These are phyloP conservation scores for Coprinopsis cinerea DNA, from an alignment of 768 basidiomycete genomes.

Conservation along the genomic window DNA sequence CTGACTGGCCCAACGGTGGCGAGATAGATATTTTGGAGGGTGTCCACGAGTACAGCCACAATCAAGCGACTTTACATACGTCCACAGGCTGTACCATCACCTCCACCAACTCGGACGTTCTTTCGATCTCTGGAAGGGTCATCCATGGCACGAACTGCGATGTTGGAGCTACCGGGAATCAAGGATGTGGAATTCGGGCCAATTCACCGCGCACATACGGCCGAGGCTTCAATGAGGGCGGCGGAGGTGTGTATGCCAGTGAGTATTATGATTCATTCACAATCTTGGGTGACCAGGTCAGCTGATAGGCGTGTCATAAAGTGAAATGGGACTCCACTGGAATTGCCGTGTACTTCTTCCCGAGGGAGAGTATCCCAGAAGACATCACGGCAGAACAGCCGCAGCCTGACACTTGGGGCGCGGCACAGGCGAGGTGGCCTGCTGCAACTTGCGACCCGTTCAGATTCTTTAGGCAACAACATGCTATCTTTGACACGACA, in stretches of 20 bases:
- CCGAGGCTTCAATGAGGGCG: conserved; percentile 75
- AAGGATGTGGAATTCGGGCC: conserved; percentile 79
- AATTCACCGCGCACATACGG: conserved; percentile 63
- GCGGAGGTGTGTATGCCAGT: conserved; percentile 91
- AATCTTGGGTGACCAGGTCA: conserved; percentile 6
- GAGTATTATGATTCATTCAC: conserved; percentile 26
- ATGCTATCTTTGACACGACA: conserved; percentile 80
- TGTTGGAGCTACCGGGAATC: conserved; percentile 60
- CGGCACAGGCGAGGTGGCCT: conserved; percentile 75
- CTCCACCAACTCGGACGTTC: conserved; percentile 35
- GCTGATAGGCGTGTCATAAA: conserved; percentile 20
- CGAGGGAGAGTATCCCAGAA: conserved; percentile 61
- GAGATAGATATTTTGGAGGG: conserved; percentile 88
- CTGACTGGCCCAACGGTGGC: conserved; percentile 58
- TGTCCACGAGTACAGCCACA: conserved; percentile 72
- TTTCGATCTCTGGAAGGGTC: conserved; percentile 58
- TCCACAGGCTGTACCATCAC: conserved; percentile 62
- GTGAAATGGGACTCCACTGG: conserved; percentile 76
- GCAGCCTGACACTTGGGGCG: conserved; percentile 70
- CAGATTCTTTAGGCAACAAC: conserved; percentile 72
- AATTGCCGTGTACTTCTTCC: conserved; percentile 80
- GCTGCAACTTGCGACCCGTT: conserved; percentile 69
- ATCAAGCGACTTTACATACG: conserved; percentile 82
- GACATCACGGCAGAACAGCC: conserved; percentile 77
- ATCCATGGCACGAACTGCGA: conserved; percentile 70